phyloP scores from a whole-genome alignment of 1,284 basidiomycete species.

The Hemileia vastatrix region DNA sequence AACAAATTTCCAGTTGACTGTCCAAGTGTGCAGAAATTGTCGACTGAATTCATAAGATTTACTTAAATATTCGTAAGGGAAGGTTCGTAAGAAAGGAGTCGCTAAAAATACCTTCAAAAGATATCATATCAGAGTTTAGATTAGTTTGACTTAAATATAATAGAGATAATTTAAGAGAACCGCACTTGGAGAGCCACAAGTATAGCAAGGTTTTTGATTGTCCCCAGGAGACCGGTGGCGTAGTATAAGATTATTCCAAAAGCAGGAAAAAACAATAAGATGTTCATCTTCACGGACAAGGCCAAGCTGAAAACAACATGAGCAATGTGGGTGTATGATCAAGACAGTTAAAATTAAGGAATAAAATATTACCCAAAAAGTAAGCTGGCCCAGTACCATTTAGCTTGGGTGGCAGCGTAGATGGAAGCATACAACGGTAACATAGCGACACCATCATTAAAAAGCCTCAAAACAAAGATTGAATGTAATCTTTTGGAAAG shows the following conservation, averaged over 20 bases:
- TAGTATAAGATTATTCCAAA: constrained; percentile 65
- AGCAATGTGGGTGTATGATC: not conserved
- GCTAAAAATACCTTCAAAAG: constrained; percentile 58
- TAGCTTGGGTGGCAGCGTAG: constrained; percentile 47
- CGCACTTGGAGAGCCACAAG: constrained; percentile 50
- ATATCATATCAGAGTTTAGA: not conserved
- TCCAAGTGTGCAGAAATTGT: constrained; percentile 89
- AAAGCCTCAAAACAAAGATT: constrained; percentile 80
- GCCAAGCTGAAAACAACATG: constrained; percentile 55
- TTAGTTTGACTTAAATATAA: not conserved
- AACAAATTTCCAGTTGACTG: constrained; percentile 92
- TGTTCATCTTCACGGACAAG: constrained; percentile 91
- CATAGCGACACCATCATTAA: constrained; percentile 88
- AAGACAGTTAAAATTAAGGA: constrained; percentile 12
- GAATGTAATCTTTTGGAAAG: constrained; percentile 90
- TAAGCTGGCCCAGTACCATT: constrained; percentile 10
- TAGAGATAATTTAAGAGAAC: constrained; percentile 4
- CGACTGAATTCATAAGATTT: constrained; percentile 80
- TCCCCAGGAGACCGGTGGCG: constrained; percentile 61
- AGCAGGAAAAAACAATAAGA: constrained; percentile 77
- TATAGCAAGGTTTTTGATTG: constrained; percentile 52
- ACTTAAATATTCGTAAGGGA: constrained; percentile 58
- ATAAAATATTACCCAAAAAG: not conserved
- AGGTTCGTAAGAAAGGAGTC: constrained; percentile 59
- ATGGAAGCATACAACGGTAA: constrained; percentile 49